Percentiles rank a stretch among this genome's conserved stretches.
Evolutionary conservation across 768 basidiomycete species (phyloP).

Genomic region (Solioccasus polychromus): DNA sequence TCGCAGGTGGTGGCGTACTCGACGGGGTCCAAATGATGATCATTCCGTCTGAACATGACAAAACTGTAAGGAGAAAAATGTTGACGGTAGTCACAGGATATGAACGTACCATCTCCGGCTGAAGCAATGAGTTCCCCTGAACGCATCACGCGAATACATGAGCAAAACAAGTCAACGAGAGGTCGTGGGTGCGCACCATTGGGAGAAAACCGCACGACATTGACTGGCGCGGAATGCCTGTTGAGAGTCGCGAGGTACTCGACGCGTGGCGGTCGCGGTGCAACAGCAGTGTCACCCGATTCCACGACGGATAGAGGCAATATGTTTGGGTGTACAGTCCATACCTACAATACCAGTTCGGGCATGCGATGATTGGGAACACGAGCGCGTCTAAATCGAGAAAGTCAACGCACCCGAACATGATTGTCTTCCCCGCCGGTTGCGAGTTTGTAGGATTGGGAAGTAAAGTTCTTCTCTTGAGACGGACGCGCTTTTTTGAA

Average conservation of each 20-base stretch:
- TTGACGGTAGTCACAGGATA: slow-evolving; percentile 2
- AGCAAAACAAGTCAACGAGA: neutral
- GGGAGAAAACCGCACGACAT: slow-evolving; percentile 94
- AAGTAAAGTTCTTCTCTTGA: slow-evolving; percentile 54
- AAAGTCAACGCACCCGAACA: slow-evolving; percentile 72
- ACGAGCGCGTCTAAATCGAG: slow-evolving; percentile 9
- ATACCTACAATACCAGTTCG: slow-evolving; percentile 52
- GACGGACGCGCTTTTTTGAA: slow-evolving; percentile 77
- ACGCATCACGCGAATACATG: neutral
- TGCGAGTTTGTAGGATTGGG: slow-evolving; percentile 84
- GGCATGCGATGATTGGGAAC: slow-evolving; percentile 6
- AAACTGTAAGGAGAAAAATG: slow-evolving; percentile 1
- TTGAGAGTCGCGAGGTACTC: slow-evolving; percentile 94
- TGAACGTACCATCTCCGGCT: slow-evolving; percentile 88
- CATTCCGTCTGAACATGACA: slow-evolving; percentile 74
- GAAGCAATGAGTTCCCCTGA: slow-evolving; percentile 90
- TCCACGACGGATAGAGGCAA: slow-evolving; percentile 57
- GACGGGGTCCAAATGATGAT: slow-evolving; percentile 94
- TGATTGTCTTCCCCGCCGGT: slow-evolving; percentile 97
- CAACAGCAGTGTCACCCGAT: slow-evolving; percentile 30
- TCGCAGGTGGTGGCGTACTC: slow-evolving; percentile 61
- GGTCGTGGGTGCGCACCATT: slow-evolving; percentile 58
- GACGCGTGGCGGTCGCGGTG: slow-evolving; percentile 71
- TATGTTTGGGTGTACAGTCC: slow-evolving; percentile 94
- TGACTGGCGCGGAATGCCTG: slow-evolving; percentile 92